These are phyloP conservation scores for Trametes sp. DNA, from an alignment of 1,284 basidiomycete genomes.

Conservation along the genomic window DNA sequence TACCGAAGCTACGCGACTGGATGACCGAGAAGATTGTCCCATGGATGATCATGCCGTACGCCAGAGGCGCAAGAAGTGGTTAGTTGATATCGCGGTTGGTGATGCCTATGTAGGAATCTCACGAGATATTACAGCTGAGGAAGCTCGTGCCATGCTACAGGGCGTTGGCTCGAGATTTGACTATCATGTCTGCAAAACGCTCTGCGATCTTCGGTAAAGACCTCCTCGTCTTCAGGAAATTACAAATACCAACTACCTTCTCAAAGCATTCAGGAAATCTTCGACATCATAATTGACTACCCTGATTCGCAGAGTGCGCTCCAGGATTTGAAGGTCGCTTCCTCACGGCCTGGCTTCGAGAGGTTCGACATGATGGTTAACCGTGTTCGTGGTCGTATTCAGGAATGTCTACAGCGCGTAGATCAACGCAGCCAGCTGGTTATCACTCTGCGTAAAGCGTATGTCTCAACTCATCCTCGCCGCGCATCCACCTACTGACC, in stretches of 20 bases:
- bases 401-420: conserved; percentile 83
- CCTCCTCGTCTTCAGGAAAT: not conserved
- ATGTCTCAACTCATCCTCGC: conserved; percentile 33
- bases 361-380: conserved; percentile 7
- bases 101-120: not conserved
- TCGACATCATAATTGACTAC: conserved; percentile 95
- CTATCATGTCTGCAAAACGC: conserved; percentile 88
- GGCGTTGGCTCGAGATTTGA: conserved; percentile 90
- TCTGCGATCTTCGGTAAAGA: conserved; percentile 83
- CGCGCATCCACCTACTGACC: not conserved
- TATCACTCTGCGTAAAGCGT: conserved; percentile 75
- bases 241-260: not conserved
- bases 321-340: conserved; percentile 83
- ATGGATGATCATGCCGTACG: conserved; percentile 86
- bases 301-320: conserved; percentile 89
- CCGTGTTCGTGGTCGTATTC: conserved; percentile 9
- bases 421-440: conserved; percentile 80
- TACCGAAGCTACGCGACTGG: conserved; percentile 73
- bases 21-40: conserved; percentile 81
- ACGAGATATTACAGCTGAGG: conserved; percentile 57
- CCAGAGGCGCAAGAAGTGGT: conserved; percentile 66
- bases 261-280: conserved; percentile 84
- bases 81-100: conserved; percentile 34
- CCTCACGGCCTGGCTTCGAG: conserved; percentile 13
- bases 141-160: conserved; percentile 75